These are phyloP conservation scores for Tolypocladium nubicola DNA, from an alignment of 2,329 filamentous ascomycete genomes.

Conservation along the genomic window DNA sequence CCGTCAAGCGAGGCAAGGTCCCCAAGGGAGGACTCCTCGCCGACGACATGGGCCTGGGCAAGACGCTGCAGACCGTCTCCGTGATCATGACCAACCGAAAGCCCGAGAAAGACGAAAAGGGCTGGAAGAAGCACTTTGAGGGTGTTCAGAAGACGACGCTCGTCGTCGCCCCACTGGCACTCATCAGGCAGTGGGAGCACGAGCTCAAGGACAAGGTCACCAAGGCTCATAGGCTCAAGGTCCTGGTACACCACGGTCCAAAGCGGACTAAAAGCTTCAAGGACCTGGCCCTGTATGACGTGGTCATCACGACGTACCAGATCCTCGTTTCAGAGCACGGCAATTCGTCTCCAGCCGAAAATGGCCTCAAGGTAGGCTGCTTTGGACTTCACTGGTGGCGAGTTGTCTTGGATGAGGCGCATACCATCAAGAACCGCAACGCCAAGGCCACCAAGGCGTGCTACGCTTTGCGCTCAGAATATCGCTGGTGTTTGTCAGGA, in stretches of 20 bases:
- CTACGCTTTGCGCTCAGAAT: slow-evolving; percentile 73
- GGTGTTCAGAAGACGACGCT: slow-evolving; percentile 69
- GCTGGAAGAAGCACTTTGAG: slow-evolving; percentile 58
- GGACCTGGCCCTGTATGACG: slow-evolving; percentile 76
- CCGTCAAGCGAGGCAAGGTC: slow-evolving; percentile 67
- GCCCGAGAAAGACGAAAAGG: slow-evolving; percentile 43
- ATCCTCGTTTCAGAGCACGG: slow-evolving; percentile 87
- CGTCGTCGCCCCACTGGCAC: slow-evolving; percentile 82
- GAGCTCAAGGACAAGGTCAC: slow-evolving; percentile 80
- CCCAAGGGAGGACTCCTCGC: slow-evolving; percentile 92
- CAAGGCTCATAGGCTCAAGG: slow-evolving; percentile 58
- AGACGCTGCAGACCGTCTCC: slow-evolving; percentile 89
- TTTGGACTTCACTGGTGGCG: slow-evolving; percentile 94
- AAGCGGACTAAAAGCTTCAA: slow-evolving; percentile 69
- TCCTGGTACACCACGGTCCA: slow-evolving; percentile 85
- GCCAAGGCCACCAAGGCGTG: slow-evolving; percentile 92
- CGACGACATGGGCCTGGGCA: slow-evolving; percentile 95
- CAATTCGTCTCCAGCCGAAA: slow-evolving; percentile 49
- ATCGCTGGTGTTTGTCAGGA: slow-evolving; percentile 91
- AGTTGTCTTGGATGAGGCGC: slow-evolving; percentile 89
- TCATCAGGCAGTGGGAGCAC: slow-evolving; percentile 95
- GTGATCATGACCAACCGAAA: slow-evolving; percentile 77
- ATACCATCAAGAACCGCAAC: slow-evolving; percentile 97
- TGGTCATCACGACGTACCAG: slow-evolving; percentile 95
- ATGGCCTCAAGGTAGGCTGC: slow-evolving; percentile 64